Percentiles rank a stretch among this genome's conserved stretches.
Evolutionary conservation across 1,139 yeast species (phyloP).

Genomic region (Geotrichum australiense): DNA sequence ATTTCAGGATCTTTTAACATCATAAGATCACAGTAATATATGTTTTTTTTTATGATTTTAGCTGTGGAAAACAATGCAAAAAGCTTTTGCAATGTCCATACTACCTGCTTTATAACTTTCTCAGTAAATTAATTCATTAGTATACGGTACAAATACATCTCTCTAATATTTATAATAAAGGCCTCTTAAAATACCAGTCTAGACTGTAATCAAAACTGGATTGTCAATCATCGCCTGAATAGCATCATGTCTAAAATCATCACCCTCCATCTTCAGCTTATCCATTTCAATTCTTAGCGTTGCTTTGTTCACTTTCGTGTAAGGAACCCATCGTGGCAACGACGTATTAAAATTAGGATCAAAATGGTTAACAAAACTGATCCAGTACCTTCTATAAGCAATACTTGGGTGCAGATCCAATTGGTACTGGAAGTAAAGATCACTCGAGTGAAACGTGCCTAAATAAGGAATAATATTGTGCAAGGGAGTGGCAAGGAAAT

Average conservation of each 20-base stretch:
- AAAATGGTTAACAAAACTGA: conserved; percentile 22
- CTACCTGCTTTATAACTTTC: too few species aligned
- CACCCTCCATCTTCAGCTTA: neutral
- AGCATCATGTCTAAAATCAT: conserved; percentile 4
- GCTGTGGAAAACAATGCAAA: too few species aligned
- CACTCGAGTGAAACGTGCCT: conserved; percentile 21
- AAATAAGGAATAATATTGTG: conserved; percentile 18
- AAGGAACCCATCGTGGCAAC: conserved; percentile 18
- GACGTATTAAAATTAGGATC: conserved; percentile 20
- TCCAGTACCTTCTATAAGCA: conserved; percentile 21
- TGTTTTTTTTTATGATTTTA: too few species aligned
- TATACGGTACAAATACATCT: too few species aligned
- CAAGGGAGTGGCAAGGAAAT: conserved; percentile 15
- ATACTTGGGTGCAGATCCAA: conserved; percentile 7
- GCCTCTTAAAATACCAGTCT: neutral
- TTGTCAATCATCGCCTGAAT: neutral
- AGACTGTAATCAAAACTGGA: conserved; percentile 2
- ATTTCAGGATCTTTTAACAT: conserved; percentile 84
- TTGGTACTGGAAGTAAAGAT: conserved; percentile 14
- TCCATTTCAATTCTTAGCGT: conserved; percentile 6
- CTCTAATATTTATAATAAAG: too few species aligned
- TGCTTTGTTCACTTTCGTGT: conserved; percentile 27
- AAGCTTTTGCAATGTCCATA: too few species aligned
- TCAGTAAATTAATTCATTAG: too few species aligned
- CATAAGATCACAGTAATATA: too few species aligned